Evolutionary conservation across 805 yeast species (phyloP).

Genomic region (Metschnikowia baotianmanensis): DNA sequence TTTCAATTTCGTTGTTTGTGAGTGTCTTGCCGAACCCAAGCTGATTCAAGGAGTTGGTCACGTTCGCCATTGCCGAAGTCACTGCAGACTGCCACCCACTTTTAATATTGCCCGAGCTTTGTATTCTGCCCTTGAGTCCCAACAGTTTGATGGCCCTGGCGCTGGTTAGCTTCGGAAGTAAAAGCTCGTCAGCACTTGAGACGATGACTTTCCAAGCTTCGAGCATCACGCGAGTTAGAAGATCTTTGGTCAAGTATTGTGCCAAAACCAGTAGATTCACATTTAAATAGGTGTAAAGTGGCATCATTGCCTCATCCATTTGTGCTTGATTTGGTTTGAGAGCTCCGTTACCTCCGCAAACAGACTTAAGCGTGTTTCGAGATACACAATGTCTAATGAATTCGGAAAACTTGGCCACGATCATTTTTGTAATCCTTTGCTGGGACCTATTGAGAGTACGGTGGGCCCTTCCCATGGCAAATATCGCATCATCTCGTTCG

Average conservation of each 20-base stretch:
- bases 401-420: slow-evolving; percentile 71
- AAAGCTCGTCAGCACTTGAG: slow-evolving; percentile 61
- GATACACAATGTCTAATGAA: slow-evolving; percentile 61
- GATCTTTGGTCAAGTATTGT: slow-evolving; percentile 50
- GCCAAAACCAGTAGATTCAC: slow-evolving; percentile 66
- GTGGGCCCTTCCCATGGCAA: slow-evolving; percentile 74
- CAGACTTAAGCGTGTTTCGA: slow-evolving; percentile 50
- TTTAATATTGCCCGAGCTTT: slow-evolving; percentile 8
- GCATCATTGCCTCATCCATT: slow-evolving; percentile 64
- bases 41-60: slow-evolving; percentile 40
- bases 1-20: slow-evolving; percentile 59
- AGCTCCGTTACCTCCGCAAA: slow-evolving; percentile 52
- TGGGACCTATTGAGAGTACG: slow-evolving; percentile 61
- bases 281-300: slow-evolving; percentile 72
- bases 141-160: slow-evolving; percentile 33
- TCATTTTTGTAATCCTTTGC: slow-evolving; percentile 62
- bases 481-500: slow-evolving; percentile 77
- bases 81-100: slow-evolving; percentile 45
- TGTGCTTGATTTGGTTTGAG: slow-evolving; percentile 43
- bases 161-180: slow-evolving; percentile 68
- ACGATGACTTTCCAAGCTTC: slow-evolving; percentile 81
- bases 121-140: slow-evolving; percentile 19
- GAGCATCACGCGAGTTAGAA: slow-evolving; percentile 63
- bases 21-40: slow-evolving; percentile 56
- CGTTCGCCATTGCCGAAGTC: slow-evolving; percentile 49